Percentiles rank a stretch among this genome's conserved stretches.
Evolutionary conservation across 495 filamentous ascomycete genomes (phyloP).

Genomic region (Neurospora tetrasperma): DNA sequence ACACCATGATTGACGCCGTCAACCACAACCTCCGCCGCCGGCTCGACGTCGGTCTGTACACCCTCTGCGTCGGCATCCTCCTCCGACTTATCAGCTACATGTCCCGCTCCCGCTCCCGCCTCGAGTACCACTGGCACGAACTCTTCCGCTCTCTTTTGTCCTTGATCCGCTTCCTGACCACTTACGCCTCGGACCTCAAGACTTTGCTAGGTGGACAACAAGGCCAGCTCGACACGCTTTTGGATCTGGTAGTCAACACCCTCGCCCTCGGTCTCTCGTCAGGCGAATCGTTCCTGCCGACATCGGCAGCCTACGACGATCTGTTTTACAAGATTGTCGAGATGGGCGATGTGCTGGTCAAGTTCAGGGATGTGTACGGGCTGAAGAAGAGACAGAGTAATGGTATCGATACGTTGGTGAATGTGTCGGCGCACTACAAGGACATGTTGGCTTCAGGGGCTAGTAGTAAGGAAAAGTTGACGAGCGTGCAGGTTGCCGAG

Average conservation of each 20-base stretch:
- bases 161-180: constrained; percentile 82
- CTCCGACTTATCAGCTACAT: constrained; percentile 76
- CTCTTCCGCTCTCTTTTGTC: constrained; percentile 85
- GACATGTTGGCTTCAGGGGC: constrained; percentile 53
- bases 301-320: constrained; percentile 81
- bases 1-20: constrained; percentile 79
- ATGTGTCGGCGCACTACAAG: constrained; percentile 80
- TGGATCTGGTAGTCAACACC: constrained; percentile 71
- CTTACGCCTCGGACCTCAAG: constrained; percentile 67
- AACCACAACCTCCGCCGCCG: constrained; percentile 86
- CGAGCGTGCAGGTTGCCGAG: constrained; percentile 72
- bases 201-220: constrained; percentile 20
- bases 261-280: constrained; percentile 75
- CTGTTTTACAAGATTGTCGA: constrained; percentile 98
- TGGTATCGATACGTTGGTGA: constrained; percentile 74
- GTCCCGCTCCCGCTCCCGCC: constrained; percentile 62
- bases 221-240: constrained; percentile 40
- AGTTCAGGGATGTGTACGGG: constrained; percentile 69
- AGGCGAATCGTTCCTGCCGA: constrained; percentile 89
- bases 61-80: constrained; percentile 65
- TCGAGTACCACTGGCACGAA: constrained; percentile 90
- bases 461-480: constrained; percentile 45
- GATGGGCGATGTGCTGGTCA: constrained; percentile 69
- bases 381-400: constrained; percentile 43
- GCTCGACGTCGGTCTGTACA: constrained; percentile 79